These are phyloP conservation scores for Verticillium albo-atrum DNA, from an alignment of 2,329 filamentous ascomycete species.

Conservation along the genomic window DNA sequence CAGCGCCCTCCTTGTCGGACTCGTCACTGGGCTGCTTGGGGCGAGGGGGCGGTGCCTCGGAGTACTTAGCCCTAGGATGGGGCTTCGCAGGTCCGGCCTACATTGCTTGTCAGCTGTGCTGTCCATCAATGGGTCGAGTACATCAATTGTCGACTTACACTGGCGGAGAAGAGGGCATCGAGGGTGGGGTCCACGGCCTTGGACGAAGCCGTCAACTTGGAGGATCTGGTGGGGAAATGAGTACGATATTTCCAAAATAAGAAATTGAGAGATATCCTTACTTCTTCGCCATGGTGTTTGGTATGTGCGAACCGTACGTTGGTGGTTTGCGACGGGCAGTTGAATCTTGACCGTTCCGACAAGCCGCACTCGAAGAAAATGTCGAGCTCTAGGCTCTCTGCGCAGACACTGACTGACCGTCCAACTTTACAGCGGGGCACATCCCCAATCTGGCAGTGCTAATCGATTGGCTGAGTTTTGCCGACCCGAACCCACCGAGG, in stretches of 20 bases:
- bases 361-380: background rate
- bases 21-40: slow-evolving; percentile 25
- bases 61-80: slow-evolving; percentile 40
- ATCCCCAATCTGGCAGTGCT: background rate
- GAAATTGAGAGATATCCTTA: background rate
- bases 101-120: slow-evolving; percentile 12
- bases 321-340: background rate
- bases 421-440: slow-evolving; percentile 12
- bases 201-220: slow-evolving; percentile 35
- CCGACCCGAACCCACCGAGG: slow-evolving; percentile 4
- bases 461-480: slow-evolving; percentile 3
- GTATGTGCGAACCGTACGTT: background rate
- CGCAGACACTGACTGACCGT: background rate
- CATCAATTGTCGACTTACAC: slow-evolving; percentile 46
- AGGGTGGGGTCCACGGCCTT: slow-evolving; percentile 65
- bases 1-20: slow-evolving; percentile 24
- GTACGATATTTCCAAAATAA: background rate
- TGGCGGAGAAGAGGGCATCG: slow-evolving; percentile 66
- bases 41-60: slow-evolving; percentile 25
- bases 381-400: background rate
- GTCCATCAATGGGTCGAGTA: slow-evolving; percentile 14
- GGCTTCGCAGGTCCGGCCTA: slow-evolving; percentile 49
- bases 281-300: slow-evolving; percentile 13
- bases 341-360: background rate
- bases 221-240: slow-evolving; percentile 9